Base-by-base conservation (phyloP, 78 protist species). In the Polysphondylium violaceum region DNA sequence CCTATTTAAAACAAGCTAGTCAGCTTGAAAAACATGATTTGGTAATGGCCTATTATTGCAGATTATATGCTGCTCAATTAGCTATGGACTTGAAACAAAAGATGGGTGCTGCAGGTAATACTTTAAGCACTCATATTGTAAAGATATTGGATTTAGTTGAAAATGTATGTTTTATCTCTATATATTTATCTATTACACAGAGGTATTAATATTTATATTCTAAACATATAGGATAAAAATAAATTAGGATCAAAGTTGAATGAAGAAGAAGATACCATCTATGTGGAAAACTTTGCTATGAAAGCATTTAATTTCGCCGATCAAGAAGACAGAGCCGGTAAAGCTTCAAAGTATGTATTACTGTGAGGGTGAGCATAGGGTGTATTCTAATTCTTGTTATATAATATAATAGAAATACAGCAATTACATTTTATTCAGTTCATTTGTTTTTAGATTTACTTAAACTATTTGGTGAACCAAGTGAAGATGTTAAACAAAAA, bases 271-370 rank as follows among this genome's bases (percentile, higher is more conserved):
- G 94, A 71, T 38, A 19, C 19, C 17, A 76, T 64, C 11, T 76
- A 90, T 65, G 94, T 90, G 2, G 78, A 76, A 43, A 55, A 43
- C 9, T 76, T 76, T 77, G 94, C 94, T 43, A 73, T 90, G 94
- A 90, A 55, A 58, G 94, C 89, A 64, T 90, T 90, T 63, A 56
- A 38, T 55, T 60, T 50, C 58, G 94, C 94, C 14, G 94, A 90
- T 50, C 21, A 81, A 27, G 77, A 90, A 69, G 94, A 90, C 61
- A 50, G 94, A 33, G 74, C 81, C 12, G 94, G 94, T 47, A 29
- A 43, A 58, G 94, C 88, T n/a, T 35, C 47, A 19, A 90, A 61
- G 73, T 87, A 44, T 14, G 75, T 35, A 14, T 5, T 29, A 14
- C 1, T 7, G 7, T 0, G 35, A 65, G 27, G 33, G 9, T 61